A percentile compares a stretch with the other conserved stretches of the same genome.
Conservation (phyloP, 2,329 filamentous ascomycete genomes). For the Fusarium bactridioides region DNA sequence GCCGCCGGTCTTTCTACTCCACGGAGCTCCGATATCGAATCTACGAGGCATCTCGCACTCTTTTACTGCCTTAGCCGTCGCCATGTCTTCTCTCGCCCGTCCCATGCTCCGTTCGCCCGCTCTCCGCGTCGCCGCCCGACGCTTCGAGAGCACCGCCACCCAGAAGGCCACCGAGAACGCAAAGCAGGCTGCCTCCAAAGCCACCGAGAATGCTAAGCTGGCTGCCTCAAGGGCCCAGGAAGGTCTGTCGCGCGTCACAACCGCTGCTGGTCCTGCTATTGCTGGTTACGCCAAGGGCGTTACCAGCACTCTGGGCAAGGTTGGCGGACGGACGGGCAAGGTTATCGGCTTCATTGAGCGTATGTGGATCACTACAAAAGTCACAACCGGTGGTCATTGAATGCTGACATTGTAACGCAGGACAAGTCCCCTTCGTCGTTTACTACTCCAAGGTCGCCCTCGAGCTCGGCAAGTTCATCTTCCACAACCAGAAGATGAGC, state of each 20-base stretch:
- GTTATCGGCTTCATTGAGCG: slow-evolving; percentile 84
- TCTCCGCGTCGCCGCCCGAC: slow-evolving; percentile 59
- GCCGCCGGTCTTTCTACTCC: slow-evolving; percentile 37
- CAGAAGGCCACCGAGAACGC: slow-evolving; percentile 56
- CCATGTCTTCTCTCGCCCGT: slow-evolving; percentile 50
- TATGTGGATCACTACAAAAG: slow-evolving; percentile 59
- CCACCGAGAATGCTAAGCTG: slow-evolving; percentile 44
- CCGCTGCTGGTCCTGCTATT: slow-evolving; percentile 80
- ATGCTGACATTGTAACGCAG: slow-evolving; percentile 55
- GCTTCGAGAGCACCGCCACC: slow-evolving; percentile 67
- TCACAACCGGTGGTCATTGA: neutral
- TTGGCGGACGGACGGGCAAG: slow-evolving; percentile 84
- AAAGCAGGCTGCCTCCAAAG: slow-evolving; percentile 49
- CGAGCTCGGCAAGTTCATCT: slow-evolving; percentile 88
- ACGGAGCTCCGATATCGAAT: slow-evolving; percentile 42
- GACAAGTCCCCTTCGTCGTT: slow-evolving; percentile 82
- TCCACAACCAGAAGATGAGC: slow-evolving; percentile 87
- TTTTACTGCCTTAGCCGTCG: slow-evolving; percentile 41
- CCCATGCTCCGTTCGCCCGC: slow-evolving; percentile 57
- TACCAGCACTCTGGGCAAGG: slow-evolving; percentile 72
- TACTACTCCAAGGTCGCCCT: slow-evolving; percentile 92
- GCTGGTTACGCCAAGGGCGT: slow-evolving; percentile 73
- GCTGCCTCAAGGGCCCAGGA: slow-evolving; percentile 73
- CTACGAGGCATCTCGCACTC: slow-evolving; percentile 34
- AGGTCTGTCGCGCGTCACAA: slow-evolving; percentile 82